Conservation (phyloP, 768 basidiomycete species). For the Mycena vitilis region DNA sequence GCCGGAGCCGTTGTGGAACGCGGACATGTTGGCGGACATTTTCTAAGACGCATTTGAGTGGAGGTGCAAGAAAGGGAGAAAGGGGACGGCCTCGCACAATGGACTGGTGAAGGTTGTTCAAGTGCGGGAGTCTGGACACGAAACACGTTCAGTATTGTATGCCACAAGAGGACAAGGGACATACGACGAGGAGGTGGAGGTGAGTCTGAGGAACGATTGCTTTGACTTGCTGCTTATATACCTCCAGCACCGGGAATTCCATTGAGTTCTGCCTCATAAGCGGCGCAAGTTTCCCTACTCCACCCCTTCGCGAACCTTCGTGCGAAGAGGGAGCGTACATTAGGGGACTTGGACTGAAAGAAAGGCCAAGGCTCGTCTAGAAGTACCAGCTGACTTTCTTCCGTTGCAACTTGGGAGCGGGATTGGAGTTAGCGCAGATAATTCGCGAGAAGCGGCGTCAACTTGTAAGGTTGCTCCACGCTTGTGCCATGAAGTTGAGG, state of each 20-base stretch:
- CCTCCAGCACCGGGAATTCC: not conserved
- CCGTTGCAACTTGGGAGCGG: not conserved
- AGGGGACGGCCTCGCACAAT: not conserved
- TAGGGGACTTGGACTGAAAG: not conserved
- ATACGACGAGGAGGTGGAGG: not conserved
- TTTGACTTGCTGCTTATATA: not conserved
- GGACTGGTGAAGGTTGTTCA: not conserved
- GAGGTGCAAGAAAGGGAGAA: not conserved
- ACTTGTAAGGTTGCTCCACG: too few species aligned
- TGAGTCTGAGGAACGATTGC: not conserved
- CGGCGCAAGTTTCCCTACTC: not conserved
- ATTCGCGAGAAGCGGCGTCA: too few species aligned
- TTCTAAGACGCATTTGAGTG: not conserved
- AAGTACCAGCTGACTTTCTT: not conserved
- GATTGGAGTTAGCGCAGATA: not conserved
- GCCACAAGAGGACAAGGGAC: not conserved
- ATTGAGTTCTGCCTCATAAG: not conserved
- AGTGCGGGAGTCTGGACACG: not conserved
- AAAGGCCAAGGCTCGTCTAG: not conserved
- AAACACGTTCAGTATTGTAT: not conserved
- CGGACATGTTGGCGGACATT: not conserved
- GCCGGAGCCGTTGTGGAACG: not conserved
- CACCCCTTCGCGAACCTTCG: not conserved
- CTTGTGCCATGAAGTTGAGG: too few species aligned
- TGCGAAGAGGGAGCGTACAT: not conserved